Percentiles rank a stretch among this genome's conserved stretches.
Evolutionary conservation across 257 asterid species (phyloP).

Genomic region (Fraxinus pennsylvanica): DNA sequence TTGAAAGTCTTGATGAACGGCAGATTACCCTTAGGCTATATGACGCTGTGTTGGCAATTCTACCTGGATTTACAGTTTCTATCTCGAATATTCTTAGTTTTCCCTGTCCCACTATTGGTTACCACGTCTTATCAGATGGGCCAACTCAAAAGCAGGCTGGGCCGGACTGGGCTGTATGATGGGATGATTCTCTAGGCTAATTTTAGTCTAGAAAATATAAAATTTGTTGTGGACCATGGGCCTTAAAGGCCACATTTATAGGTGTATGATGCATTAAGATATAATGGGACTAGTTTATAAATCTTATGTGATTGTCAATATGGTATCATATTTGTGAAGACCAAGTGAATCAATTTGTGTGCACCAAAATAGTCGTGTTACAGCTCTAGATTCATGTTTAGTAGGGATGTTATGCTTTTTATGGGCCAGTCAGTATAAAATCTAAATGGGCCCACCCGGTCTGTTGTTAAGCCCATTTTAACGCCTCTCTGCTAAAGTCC

Average conservation of each 20-base stretch:
- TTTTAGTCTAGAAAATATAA: background rate
- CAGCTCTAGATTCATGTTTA: background rate
- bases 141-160: background rate
- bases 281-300: background rate
- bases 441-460: slow-evolving; percentile 8
- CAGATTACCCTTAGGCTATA: background rate
- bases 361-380: background rate
- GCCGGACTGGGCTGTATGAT: background rate
- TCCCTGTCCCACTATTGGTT: background rate
- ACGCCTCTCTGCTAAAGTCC: background rate
- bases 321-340: background rate
- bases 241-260: background rate
- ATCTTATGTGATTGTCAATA: background rate
- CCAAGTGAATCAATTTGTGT: background rate
- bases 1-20: no score
- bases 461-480: slow-evolving; percentile 5
- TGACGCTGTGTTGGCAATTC: background rate
- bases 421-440: background rate
- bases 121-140: background rate
- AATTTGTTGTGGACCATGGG: background rate
- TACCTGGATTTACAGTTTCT: background rate
- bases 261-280: background rate
- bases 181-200: background rate
- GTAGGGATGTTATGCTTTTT: background rate
- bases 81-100: no score